These are phyloP conservation scores for Eucalyptus cloeziana DNA, from an alignment of 345 rosid genomes.

Conservation along the genomic window DNA sequence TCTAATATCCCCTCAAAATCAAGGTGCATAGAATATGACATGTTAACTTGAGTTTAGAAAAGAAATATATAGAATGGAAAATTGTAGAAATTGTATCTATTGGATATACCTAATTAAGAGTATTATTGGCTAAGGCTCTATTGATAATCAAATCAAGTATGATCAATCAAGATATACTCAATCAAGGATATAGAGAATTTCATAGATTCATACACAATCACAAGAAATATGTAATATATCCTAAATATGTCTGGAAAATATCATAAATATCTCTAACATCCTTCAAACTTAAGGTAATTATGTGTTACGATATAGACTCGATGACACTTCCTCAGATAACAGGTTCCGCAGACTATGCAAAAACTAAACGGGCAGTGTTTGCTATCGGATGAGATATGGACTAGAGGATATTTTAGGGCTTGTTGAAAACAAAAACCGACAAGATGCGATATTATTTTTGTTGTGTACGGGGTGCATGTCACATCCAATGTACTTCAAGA, in stretches of 20 bases:
- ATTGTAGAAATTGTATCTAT: neutral
- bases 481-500: too few relatives aligned
- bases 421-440: too few relatives aligned
- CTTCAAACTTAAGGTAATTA: too few relatives aligned
- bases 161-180: neutral
- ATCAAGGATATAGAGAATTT: neutral
- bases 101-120: neutral
- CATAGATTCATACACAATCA: neutral
- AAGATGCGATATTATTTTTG: too few relatives aligned
- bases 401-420: too few relatives aligned
- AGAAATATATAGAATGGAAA: neutral
- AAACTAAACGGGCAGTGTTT: too few relatives aligned
- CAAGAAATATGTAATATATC: neutral
- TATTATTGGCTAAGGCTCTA: neutral
- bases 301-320: too few relatives aligned
- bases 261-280: neutral
- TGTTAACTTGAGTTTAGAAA: neutral
- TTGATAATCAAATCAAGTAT: neutral
- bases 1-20: too few relatives aligned
- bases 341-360: too few relatives aligned
- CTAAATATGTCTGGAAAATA: neutral
- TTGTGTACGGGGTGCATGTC: too few relatives aligned
- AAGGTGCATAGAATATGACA: neutral
- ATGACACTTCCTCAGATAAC: too few relatives aligned
- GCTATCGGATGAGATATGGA: too few relatives aligned